These are phyloP conservation scores for Plasmodium vivax DNA, from an alignment of 169 alveolate species.

Conservation along the genomic window DNA sequence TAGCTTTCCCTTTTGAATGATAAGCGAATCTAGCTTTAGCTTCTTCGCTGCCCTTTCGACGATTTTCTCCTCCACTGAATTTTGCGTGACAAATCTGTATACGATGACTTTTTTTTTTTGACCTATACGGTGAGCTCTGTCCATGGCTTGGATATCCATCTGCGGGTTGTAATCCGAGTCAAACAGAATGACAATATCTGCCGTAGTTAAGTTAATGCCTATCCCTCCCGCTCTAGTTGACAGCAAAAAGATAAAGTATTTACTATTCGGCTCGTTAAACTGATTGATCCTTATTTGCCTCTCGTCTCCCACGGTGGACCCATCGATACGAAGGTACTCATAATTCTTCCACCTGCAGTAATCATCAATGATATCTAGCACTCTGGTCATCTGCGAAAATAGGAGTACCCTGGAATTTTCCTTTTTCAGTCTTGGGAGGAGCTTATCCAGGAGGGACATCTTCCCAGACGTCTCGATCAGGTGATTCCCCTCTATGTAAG, in stretches of 20 bases:
- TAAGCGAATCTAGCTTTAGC: slow-evolving; percentile 96
- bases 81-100: slow-evolving; percentile 95
- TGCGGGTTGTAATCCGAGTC: slow-evolving; percentile 99
- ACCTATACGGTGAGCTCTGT: slow-evolving; percentile 98
- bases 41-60: slow-evolving; percentile 96
- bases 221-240: slow-evolving; percentile 98
- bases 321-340: slow-evolving; percentile 97
- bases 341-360: slow-evolving; percentile 93
- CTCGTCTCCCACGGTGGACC: slow-evolving; percentile 96
- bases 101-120: slow-evolving; percentile 96
- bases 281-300: slow-evolving; percentile 93
- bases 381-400: slow-evolving; percentile 94
- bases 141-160: slow-evolving; percentile 97
- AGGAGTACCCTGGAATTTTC: slow-evolving; percentile 90
- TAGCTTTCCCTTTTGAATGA: slow-evolving; percentile 96
- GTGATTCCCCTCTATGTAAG: slow-evolving; percentile 92
- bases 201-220: slow-evolving; percentile 97
- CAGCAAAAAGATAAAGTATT: slow-evolving; percentile 92
- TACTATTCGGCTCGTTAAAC: slow-evolving; percentile 91
- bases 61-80: slow-evolving; percentile 98
- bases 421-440: slow-evolving; percentile 80
- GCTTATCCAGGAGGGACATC: slow-evolving; percentile 92
- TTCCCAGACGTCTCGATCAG: slow-evolving; percentile 93
- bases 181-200: slow-evolving; percentile 96
- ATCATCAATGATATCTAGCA: slow-evolving; percentile 96